These are phyloP conservation scores for Fusarium duplospermum DNA, from an alignment of 2,329 filamentous ascomycete genomes.

Conservation along the genomic window DNA sequence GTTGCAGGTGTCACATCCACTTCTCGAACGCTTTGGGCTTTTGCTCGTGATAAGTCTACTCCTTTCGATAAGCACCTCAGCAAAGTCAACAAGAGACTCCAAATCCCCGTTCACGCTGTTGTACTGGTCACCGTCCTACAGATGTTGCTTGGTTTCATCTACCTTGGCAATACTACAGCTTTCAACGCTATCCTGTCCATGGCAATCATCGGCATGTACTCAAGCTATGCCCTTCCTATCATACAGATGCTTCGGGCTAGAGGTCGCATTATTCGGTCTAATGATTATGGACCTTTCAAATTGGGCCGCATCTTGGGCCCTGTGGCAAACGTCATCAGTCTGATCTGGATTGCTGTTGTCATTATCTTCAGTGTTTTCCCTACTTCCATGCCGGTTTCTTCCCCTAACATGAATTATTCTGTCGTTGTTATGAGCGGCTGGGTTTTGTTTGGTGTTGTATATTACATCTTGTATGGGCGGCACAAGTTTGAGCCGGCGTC, in stretches of 20 bases:
- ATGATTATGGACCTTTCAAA: constrained; percentile 41
- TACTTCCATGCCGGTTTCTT: constrained; percentile 52
- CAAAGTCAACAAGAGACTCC: constrained; percentile 44
- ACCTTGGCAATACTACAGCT: constrained; percentile 55
- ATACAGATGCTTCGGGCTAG: constrained; percentile 52
- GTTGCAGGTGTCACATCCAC: constrained; percentile 51
- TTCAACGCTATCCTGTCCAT: constrained; percentile 56
- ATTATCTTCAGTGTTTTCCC: constrained; percentile 61
- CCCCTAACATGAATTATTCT: constrained; percentile 60
- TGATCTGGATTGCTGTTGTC: constrained; percentile 57
- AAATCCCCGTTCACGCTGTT: constrained; percentile 51
- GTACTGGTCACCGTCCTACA: constrained; percentile 42
- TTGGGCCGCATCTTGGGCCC: constrained; percentile 50
- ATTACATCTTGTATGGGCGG: constrained; percentile 45
- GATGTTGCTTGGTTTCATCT: constrained; percentile 51
- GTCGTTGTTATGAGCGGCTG: constrained; percentile 56
- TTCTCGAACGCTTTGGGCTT: constrained; percentile 53
- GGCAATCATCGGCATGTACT: constrained; percentile 57
- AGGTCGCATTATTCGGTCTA: constrained; percentile 34
- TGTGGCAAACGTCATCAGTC: constrained; percentile 53
- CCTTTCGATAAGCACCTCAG: constrained; percentile 52
- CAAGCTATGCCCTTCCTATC: constrained; percentile 57
- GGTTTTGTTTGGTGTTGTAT: constrained; percentile 49
- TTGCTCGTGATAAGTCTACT: constrained; percentile 52
- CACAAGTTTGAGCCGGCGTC: constrained; percentile 44